Percentiles rank a stretch among this genome's conserved stretches.
phyloP scores from a whole-genome alignment of 441 rosid genomes.

The Macaranga tanarius region DNA sequence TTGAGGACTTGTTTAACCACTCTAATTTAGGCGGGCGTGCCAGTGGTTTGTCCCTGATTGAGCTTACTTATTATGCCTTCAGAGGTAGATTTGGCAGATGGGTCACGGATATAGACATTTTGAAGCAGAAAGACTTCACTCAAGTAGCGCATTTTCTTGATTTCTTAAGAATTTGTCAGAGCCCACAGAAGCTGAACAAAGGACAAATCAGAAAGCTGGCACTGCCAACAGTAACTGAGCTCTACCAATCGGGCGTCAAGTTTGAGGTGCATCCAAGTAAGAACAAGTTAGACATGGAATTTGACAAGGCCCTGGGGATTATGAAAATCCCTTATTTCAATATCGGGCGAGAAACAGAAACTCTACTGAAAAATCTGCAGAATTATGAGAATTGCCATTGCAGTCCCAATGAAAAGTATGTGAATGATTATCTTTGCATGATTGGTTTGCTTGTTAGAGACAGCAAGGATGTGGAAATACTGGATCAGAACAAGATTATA shows the following conservation, averaged over 20 bases:
- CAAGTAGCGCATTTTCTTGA: constrained; percentile 4
- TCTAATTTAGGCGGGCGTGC: neutral
- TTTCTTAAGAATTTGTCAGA: neutral
- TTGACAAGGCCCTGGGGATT: neutral
- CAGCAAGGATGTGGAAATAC: constrained; percentile 17
- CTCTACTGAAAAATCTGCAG: constrained; percentile 15
- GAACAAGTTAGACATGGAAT: constrained; percentile 10
- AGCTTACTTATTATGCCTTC: neutral
- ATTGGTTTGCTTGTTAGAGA: constrained; percentile 2
- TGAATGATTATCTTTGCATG: constrained; percentile 2
- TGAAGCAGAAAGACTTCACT: neutral
- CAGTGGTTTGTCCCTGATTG: neutral
- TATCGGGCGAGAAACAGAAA: neutral
- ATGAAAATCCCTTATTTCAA: constrained; percentile 14
- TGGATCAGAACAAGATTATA: constrained; percentile 5
- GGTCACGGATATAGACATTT: neutral
- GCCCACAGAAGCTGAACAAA: neutral
- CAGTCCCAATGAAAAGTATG: neutral
- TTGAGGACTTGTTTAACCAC: neutral
- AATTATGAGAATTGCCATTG: constrained; percentile 1
- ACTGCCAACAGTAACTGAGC: neutral
- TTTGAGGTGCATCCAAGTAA: neutral
- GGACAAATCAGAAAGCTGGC: neutral
- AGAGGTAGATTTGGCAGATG: neutral
- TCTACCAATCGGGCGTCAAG: constrained; percentile 17